Evolutionary conservation across 495 filamentous ascomycete genomes (phyloP), one percentile per base, ranked within the genome.

Genomic region (Penicillium malachiteum): DNA sequence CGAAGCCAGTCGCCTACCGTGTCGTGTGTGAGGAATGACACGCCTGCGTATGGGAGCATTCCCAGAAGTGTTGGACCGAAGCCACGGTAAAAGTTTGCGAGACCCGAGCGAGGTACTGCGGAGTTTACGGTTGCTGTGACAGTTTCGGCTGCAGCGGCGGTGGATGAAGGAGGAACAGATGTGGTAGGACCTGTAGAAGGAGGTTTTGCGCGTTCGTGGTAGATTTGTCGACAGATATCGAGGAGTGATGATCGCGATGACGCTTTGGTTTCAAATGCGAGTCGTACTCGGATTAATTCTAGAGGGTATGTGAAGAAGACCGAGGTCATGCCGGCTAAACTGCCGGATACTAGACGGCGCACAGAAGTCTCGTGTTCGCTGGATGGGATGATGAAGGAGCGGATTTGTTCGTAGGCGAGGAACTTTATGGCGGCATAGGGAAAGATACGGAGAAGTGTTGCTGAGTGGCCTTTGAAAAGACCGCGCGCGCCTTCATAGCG

Each of bases 341-440:
- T 84, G 8, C 94, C 94, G 21, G 86, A 87, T 16, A 90, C 60
- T 35, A 97, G 79, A 16, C 94, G 83, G 14, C 94, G 87, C 33
- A 88, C 65, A 2, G 86, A 78, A 0, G 92, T 96, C 69, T 98
- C 94, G 40, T 96, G 81, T 12, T 86, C 78, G 33, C 74, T 79
- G 5, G 72, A 75, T 8, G 76, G 78, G 48, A 98, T 97, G 2
- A 97, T 53, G 11, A 86, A 59, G 10, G 84, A 80, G 18, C 94
- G 88, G 54, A 96, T 87, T 67, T 98, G 94, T 72, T 98, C 94
- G 71, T 98, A 98, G 18, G 94, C 91, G 40, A 97, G 80, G 72
- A 98, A 98, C 61, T 97, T 98, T 72, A 97, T 96, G 12, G 88
- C 92, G 11, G 92, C 94, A 69, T 98, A 98, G 7, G 94, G 94